These are phyloP conservation scores for Neurospora sublineolata DNA, from an alignment of 495 filamentous ascomycete genomes.

Conservation along the genomic window DNA sequence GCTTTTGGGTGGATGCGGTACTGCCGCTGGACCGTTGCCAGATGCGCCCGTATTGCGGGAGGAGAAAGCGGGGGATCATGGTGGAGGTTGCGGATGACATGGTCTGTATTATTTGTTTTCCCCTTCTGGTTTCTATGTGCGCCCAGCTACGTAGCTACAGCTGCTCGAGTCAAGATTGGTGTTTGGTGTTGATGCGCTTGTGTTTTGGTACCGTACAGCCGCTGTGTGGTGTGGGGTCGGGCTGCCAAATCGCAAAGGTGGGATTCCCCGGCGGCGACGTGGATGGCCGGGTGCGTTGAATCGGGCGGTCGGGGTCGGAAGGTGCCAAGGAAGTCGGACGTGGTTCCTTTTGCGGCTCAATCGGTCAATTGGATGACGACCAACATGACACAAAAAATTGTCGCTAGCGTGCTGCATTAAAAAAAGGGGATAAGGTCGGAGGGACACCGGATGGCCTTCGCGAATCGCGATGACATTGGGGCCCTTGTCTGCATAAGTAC, in stretches of 20 bases:
- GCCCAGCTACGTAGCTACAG: not conserved
- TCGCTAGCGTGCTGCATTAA: slow-evolving; percentile 3
- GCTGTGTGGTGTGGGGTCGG: not conserved
- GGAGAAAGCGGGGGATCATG: slow-evolving; percentile 41
- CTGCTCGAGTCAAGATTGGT: not conserved
- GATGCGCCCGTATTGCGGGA: slow-evolving; percentile 37
- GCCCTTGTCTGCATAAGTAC: not conserved
- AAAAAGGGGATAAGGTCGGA: not conserved
- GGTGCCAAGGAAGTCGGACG: not conserved
- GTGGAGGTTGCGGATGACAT: slow-evolving; percentile 28
- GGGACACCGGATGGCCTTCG: not conserved
- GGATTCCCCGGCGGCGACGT: not conserved
- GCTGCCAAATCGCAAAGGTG: not conserved
- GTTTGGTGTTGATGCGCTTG: not conserved
- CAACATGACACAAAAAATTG: slow-evolving; percentile 3
- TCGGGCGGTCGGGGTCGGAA: not conserved
- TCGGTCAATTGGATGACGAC: slow-evolving; percentile 1
- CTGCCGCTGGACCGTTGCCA: slow-evolving; percentile 23
- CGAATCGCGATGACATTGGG: not conserved
- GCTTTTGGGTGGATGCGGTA: not conserved
- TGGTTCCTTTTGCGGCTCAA: slow-evolving; percentile 10
- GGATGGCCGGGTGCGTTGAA: not conserved
- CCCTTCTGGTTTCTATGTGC: not conserved
- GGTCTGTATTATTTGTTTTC: not conserved
- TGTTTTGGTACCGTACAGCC: not conserved